phyloP scores from a whole-genome alignment of 2,329 filamentous ascomycete species.

The Coleophoma crateriformis region DNA sequence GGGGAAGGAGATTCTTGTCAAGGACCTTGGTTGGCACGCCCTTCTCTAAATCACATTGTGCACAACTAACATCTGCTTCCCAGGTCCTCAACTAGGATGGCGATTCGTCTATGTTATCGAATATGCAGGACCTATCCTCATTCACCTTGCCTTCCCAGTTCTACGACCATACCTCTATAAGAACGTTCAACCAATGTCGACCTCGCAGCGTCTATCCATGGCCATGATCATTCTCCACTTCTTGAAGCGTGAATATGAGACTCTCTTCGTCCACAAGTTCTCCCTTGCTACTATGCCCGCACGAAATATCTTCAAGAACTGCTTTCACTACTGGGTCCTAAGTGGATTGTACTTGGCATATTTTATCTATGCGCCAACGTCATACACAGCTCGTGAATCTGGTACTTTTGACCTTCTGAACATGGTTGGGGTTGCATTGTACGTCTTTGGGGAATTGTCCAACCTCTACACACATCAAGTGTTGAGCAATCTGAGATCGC shows the following conservation, averaged over 20 bases:
- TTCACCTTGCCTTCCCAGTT: conserved; percentile 71
- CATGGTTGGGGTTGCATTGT: conserved; percentile 66
- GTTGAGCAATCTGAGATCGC: conserved; percentile 69
- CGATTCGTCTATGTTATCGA: conserved; percentile 91
- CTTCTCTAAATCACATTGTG: neutral
- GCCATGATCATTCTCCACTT: conserved; percentile 78
- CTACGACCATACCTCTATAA: conserved; percentile 68
- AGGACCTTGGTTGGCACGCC: conserved; percentile 72
- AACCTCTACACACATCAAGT: conserved; percentile 79
- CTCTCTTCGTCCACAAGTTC: conserved; percentile 91
- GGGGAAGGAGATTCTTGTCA: conserved; percentile 67
- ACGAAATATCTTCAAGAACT: conserved; percentile 91
- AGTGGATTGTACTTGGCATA: conserved; percentile 77
- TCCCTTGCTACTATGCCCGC: conserved; percentile 90
- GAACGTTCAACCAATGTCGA: conserved; percentile 46
- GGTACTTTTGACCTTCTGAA: conserved; percentile 41
- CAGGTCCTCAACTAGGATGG: conserved; percentile 88
- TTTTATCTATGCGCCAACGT: conserved; percentile 76
- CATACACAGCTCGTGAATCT: conserved; percentile 49
- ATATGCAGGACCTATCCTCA: conserved; percentile 85
- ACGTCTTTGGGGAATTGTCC: conserved; percentile 68
- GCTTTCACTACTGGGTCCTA: conserved; percentile 85
- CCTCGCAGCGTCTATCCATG: conserved; percentile 69
- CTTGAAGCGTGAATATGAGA: conserved; percentile 91
- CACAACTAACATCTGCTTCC: conserved; percentile 14